A percentile compares a stretch with the other conserved stretches of the same genome.
Evolutionary conservation across 495 filamentous ascomycete genomes (phyloP).

Genomic region (Geoglossum glabrum): DNA sequence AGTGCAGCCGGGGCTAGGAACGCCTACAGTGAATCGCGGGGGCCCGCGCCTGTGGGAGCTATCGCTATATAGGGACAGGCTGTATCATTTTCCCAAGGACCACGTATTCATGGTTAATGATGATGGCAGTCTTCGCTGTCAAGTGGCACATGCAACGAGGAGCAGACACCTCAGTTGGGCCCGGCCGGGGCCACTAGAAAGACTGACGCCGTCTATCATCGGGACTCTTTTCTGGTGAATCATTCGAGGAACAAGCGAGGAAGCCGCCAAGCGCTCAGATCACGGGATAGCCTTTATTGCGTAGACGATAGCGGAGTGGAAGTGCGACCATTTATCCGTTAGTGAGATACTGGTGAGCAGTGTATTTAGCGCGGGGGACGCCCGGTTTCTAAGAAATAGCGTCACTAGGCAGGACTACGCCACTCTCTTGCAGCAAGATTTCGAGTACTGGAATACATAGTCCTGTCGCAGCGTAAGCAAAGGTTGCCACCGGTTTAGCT

Average conservation of each 20-base stretch:
- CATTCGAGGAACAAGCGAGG: background rate
- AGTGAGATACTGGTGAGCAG: too few relatives aligned
- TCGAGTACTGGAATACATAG: too few relatives aligned
- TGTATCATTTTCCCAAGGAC: background rate
- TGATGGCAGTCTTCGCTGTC: background rate
- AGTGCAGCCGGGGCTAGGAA: background rate
- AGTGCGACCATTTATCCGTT: too few relatives aligned
- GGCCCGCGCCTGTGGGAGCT: background rate
- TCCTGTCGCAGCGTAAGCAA: too few relatives aligned
- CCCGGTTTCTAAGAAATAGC: too few relatives aligned
- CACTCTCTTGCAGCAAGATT: too few relatives aligned
- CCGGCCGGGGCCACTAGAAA: background rate
- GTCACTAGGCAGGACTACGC: too few relatives aligned
- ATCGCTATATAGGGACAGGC: background rate
- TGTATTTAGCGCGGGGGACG: too few relatives aligned
- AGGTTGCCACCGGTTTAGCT: too few relatives aligned
- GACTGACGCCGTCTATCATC: background rate
- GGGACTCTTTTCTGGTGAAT: background rate
- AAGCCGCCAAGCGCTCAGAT: background rate
- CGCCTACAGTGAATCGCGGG: background rate
- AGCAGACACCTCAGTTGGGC: background rate
- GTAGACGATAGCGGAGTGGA: too few relatives aligned
- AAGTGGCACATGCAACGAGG: background rate
- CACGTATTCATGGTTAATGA: background rate
- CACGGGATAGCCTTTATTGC: background rate